Percentiles rank a stretch among this genome's conserved stretches.
Evolutionary conservation across 257 asterid species (phyloP).

Genomic region (Avicennia marina): DNA sequence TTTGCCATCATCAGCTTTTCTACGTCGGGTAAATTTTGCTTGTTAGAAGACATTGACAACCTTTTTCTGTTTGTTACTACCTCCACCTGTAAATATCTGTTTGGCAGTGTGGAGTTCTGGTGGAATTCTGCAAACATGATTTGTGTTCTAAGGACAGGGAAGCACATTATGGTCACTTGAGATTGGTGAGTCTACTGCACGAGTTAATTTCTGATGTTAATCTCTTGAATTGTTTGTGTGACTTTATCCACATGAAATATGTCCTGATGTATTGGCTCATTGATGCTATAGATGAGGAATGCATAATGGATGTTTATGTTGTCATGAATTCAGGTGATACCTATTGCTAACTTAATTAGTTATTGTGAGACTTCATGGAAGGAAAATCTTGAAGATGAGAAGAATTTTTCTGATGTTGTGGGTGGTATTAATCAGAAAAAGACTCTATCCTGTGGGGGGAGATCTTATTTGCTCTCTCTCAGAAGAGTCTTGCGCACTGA

Average conservation of each 20-base stretch:
- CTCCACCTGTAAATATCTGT: slow-evolving; percentile 15
- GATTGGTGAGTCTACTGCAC: slow-evolving; percentile 58
- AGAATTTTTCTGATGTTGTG: slow-evolving; percentile 19
- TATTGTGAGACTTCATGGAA: slow-evolving; percentile 62
- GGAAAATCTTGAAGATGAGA: slow-evolving; percentile 28
- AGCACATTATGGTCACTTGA: slow-evolving; percentile 41
- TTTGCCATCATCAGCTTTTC: slow-evolving; percentile 52
- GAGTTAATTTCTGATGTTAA: slow-evolving; percentile 22
- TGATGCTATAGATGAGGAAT: background rate
- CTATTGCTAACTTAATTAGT: slow-evolving; percentile 56
- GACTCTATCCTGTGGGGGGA: slow-evolving; percentile 48
- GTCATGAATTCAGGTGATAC: slow-evolving; percentile 56
- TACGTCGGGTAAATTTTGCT: slow-evolving; percentile 42
- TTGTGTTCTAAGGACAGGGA: slow-evolving; percentile 35
- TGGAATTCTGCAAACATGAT: slow-evolving; percentile 77
- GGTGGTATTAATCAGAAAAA: slow-evolving; percentile 23
- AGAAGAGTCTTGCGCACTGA: slow-evolving; percentile 41
- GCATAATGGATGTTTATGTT: slow-evolving; percentile 2
- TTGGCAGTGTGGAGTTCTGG: slow-evolving; percentile 62
- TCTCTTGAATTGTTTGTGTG: background rate
- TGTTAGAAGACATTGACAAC: background rate
- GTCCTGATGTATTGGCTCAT: background rate
- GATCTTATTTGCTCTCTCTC: slow-evolving; percentile 36
- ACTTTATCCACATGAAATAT: slow-evolving; percentile 2
- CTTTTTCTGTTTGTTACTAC: slow-evolving; percentile 10